These are phyloP conservation scores for Cladosporium oxysporum DNA, from an alignment of 2,329 filamentous ascomycete genomes.

Conservation along the genomic window DNA sequence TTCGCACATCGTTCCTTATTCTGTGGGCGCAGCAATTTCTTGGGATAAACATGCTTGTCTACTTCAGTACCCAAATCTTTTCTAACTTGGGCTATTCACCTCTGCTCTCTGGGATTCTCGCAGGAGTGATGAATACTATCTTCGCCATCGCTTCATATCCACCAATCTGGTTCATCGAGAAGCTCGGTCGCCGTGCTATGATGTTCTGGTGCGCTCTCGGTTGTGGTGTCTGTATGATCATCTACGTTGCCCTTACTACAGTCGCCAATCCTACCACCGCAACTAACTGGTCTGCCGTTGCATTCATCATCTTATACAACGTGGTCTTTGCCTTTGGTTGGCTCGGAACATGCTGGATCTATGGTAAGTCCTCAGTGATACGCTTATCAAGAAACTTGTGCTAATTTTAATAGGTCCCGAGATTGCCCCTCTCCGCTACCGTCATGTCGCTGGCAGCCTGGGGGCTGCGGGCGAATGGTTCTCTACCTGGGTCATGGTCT, in stretches of 20 bases:
- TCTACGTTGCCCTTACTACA: slow-evolving; percentile 32
- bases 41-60: slow-evolving; percentile 38
- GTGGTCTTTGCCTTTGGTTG: slow-evolving; percentile 36
- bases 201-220: slow-evolving; percentile 35
- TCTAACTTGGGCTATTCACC: slow-evolving; percentile 32
- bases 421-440: slow-evolving; percentile 41
- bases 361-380: slow-evolving; percentile 23
- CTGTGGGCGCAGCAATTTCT: slow-evolving; percentile 35
- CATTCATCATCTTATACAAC: slow-evolving; percentile 34
- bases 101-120: slow-evolving; percentile 31
- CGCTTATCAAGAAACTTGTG: too few species aligned
- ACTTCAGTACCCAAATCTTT: slow-evolving; percentile 39
- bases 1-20: slow-evolving; percentile 43
- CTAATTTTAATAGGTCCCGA: slow-evolving; percentile 30
- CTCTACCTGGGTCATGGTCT: slow-evolving; percentile 40
- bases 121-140: slow-evolving; percentile 33
- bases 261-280: slow-evolving; percentile 23
- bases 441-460: slow-evolving; percentile 40
- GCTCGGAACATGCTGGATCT: slow-evolving; percentile 40
- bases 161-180: slow-evolving; percentile 35
- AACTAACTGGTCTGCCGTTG: slow-evolving; percentile 34
- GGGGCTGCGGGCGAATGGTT: slow-evolving; percentile 43
- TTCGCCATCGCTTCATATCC: slow-evolving; percentile 35
- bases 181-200: slow-evolving; percentile 35
- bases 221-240: slow-evolving; percentile 32